Evolutionary conservation across 176 grass and related monocot species (phyloP).

Genomic region (Phyllostachys edulis): DNA sequence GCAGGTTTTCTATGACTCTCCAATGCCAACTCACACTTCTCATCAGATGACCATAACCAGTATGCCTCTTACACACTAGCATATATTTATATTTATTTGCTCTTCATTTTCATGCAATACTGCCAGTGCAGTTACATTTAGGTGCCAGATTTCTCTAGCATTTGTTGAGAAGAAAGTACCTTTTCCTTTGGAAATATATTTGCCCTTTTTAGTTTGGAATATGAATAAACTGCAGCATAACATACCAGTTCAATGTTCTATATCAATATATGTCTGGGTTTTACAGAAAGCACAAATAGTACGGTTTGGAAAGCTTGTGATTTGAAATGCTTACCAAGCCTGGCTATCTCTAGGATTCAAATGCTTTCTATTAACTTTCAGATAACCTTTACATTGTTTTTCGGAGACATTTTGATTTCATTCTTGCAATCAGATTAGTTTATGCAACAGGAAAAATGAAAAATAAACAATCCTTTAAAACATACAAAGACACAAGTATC

Average conservation of each 20-base stretch:
- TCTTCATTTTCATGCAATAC: not conserved
- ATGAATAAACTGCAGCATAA: not conserved
- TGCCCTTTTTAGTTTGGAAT: not conserved
- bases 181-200: not conserved
- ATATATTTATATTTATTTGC: not conserved
- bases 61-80: conserved; percentile 1
- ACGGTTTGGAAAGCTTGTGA: not conserved
- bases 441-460: not conserved
- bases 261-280: not conserved
- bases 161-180: not conserved
- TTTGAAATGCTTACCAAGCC: conserved; percentile 14
- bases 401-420: not conserved
- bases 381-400: conserved; percentile 1
- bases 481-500: not conserved
- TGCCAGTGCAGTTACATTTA: not conserved
- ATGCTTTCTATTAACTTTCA: not conserved
- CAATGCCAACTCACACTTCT: not conserved
- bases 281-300: not conserved
- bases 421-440: not conserved
- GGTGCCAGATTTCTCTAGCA: conserved; percentile 1
- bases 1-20: not conserved
- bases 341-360: not conserved
- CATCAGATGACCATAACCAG: not conserved
- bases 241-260: not conserved
- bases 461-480: not conserved